Base-by-base conservation (phyloP, 768 basidiomycete species). In the Mrakia gelida region DNA sequence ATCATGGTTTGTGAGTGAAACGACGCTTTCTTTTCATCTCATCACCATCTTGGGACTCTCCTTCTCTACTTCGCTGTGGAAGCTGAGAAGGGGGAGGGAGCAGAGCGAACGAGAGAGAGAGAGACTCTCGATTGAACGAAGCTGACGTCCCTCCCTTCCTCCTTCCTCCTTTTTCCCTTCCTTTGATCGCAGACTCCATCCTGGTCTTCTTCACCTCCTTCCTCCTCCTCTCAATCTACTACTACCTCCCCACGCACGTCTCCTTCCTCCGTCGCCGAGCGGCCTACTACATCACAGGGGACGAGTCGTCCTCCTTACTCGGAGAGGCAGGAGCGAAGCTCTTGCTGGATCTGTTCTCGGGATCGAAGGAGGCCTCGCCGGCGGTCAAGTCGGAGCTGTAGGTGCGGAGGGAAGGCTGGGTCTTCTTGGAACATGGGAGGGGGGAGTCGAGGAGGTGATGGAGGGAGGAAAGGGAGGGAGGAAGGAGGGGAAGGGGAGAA, bases 241-340 rank as follows among this genome's bases (percentile, higher is more conserved):
- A 86, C 82, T 90, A 90, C 86, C 85, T 89, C 79, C 91, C 91
- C 6, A 85, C 86, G 34, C 89, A 91, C 79, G 80, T 91, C 65
- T 81, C 85, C 74, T 86, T 88, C 80, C 85, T 91, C 81, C 85
- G 86, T 77, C 84, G 85, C 23, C 87, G 91, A 30, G 86, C 88
- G 61, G 84, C 87, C 72, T 92, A 90, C 85, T 92, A 92, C 83
- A 83, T 91, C 16, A 87, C 87, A 82, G 91, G 90, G 11, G 75
- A 70, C 68, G 75, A 70, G 68, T 54, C 67, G 16, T 49, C 28
- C 15, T 30, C 45, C 52, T 23, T 76, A 2, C 52, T 71, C 54
- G 68, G 75, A 21, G 68, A 71, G 30, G 67, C 45, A 5, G 54
- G 54, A 23, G 67, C 30, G 32, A 18, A 45, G 26, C 11, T 56